phyloP scores from a whole-genome alignment of 306 rosid species.

The Quercus alba region DNA sequence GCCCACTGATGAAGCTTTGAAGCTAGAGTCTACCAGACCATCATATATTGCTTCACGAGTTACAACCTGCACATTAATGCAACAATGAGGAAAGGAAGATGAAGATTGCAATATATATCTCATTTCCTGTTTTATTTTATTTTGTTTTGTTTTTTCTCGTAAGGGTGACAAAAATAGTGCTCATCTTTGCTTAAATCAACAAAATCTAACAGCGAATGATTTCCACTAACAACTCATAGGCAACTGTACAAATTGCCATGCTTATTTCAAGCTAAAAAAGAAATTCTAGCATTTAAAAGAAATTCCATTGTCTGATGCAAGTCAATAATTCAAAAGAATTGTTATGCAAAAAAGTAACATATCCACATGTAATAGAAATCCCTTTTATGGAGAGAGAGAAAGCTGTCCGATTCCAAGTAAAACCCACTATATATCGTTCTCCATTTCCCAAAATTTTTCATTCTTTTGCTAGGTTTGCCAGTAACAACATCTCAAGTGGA shows the following conservation, averaged over 20 bases:
- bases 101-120: not conserved
- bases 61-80: constrained; percentile 63
- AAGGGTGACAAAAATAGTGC: not conserved
- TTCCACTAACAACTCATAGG: not conserved
- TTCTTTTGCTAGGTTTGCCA: not conserved
- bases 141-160: not conserved
- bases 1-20: constrained; percentile 58
- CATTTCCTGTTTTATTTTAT: not conserved
- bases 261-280: not conserved
- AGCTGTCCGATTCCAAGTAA: not conserved
- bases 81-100: not conserved
- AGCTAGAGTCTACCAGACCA: constrained; percentile 52
- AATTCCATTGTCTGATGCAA: not conserved
- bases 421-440: not conserved
- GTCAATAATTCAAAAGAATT: not conserved
- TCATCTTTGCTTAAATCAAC: not conserved
- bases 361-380: not conserved
- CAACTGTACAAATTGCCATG: not conserved
- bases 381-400: not conserved
- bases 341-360: not conserved
- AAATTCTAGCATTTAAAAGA: not conserved
- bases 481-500: not conserved
- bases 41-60: constrained; percentile 74
- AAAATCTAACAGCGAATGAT: not conserved
- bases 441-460: not conserved